Percentiles rank a stretch among this genome's conserved stretches.
Evolutionary conservation across 768 basidiomycete genomes (phyloP).

Genomic region (Infundibulicybe gibba): DNA sequence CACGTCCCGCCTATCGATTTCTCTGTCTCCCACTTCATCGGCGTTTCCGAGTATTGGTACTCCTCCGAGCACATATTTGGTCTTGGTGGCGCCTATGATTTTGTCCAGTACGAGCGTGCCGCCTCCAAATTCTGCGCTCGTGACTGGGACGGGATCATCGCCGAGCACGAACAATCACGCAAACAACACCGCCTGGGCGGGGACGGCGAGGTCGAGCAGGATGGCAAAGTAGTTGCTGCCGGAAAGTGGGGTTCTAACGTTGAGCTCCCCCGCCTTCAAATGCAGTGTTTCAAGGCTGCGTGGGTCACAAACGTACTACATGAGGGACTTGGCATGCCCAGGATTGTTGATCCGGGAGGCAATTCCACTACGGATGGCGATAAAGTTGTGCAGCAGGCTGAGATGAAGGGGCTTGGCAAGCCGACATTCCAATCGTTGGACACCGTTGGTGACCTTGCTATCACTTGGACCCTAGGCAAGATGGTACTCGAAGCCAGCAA

Average conservation of each 20-base stretch:
- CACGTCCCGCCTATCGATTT: slow-evolving; percentile 95
- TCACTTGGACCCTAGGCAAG: slow-evolving; percentile 97
- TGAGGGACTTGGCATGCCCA: slow-evolving; percentile 92
- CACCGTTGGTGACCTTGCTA: slow-evolving; percentile 87
- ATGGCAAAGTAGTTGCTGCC: slow-evolving; percentile 57
- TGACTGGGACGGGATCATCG: slow-evolving; percentile 74
- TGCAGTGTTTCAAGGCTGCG: slow-evolving; percentile 99
- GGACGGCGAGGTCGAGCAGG: slow-evolving; percentile 61
- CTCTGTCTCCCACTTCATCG: slow-evolving; percentile 89
- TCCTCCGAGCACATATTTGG: slow-evolving; percentile 97
- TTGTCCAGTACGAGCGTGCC: slow-evolving; percentile 92
- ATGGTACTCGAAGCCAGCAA: slow-evolving; percentile 98
- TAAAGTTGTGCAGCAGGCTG: slow-evolving; percentile 72
- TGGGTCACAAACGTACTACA: slow-evolving; percentile 97
- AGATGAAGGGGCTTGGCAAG: slow-evolving; percentile 75
- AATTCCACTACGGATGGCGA: slow-evolving; percentile 68
- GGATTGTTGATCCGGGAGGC: slow-evolving; percentile 84
- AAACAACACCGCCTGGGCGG: slow-evolving; percentile 46
- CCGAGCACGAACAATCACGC: slow-evolving; percentile 58
- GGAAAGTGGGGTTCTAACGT: slow-evolving; percentile 72
- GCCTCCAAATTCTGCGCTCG: slow-evolving; percentile 82
- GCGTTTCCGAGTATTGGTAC: slow-evolving; percentile 99
- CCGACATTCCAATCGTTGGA: slow-evolving; percentile 93
- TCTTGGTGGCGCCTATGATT: slow-evolving; percentile 92
- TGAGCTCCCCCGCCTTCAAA: slow-evolving; percentile 81